These are phyloP conservation scores for Aspergillus sp. DNA, from an alignment of 2,329 filamentous ascomycete genomes.

Conservation along the genomic window DNA sequence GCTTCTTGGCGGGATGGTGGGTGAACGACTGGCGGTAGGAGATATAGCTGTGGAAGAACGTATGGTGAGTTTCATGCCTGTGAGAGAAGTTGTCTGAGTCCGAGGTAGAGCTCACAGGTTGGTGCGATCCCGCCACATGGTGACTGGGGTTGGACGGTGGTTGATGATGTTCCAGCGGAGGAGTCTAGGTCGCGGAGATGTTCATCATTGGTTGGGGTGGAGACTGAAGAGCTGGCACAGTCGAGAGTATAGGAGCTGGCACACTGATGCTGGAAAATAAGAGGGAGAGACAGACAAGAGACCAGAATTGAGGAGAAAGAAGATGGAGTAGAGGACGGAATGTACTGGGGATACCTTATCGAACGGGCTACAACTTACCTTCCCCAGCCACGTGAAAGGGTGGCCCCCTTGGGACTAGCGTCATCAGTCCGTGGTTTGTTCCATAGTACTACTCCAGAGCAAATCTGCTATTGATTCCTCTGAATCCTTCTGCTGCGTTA, in stretches of 20 bases:
- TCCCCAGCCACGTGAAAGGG: not conserved
- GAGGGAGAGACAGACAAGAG: not conserved
- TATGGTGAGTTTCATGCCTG: not conserved
- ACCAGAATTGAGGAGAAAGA: not conserved
- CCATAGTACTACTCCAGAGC: not conserved
- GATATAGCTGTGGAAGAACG: conserved; percentile 67
- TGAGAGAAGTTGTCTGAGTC: not conserved
- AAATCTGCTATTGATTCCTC: not conserved
- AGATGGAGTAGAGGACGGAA: not conserved
- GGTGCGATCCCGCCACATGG: conserved; percentile 98
- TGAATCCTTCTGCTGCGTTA: not conserved
- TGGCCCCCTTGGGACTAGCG: not conserved
- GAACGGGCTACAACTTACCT: not conserved
- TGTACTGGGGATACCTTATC: not conserved
- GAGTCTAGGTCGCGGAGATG: conserved; percentile 14
- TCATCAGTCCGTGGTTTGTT: not conserved
- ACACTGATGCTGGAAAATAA: conserved; percentile 1
- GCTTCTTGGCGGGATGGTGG: conserved; percentile 87
- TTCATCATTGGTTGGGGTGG: conserved; percentile 12
- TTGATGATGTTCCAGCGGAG: conserved; percentile 15
- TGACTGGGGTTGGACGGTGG: conserved; percentile 39
- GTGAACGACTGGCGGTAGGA: conserved; percentile 98
- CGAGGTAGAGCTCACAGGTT: conserved; percentile 69
- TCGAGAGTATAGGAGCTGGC: too few species aligned
- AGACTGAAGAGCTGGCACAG: not conserved